These are phyloP conservation scores for Rhizomucor miehei DNA, from an alignment of 371 early-diverging fungal genomes.

Conservation along the genomic window DNA sequence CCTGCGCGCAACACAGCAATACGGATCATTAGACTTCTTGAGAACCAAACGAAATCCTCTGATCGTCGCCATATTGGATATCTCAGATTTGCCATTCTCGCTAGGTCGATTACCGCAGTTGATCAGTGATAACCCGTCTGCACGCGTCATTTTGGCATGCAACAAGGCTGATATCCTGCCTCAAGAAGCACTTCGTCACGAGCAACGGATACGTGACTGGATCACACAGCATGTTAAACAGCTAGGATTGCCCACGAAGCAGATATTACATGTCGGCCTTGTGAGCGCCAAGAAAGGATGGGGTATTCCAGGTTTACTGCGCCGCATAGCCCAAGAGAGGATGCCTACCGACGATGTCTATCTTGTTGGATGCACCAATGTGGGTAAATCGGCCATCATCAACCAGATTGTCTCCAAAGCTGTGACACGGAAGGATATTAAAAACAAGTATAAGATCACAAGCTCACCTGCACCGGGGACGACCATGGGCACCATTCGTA, in stretches of 20 bases:
- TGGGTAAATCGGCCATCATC: slow-evolving; percentile 70
- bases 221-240: slow-evolving; percentile 44
- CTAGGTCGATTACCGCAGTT: slow-evolving; percentile 45
- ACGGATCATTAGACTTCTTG: slow-evolving; percentile 52
- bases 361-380: slow-evolving; percentile 69
- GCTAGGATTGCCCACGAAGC: slow-evolving; percentile 33
- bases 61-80: slow-evolving; percentile 59
- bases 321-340: slow-evolving; percentile 40
- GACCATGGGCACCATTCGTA: slow-evolving; percentile 62
- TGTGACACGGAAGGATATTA: slow-evolving; percentile 13
- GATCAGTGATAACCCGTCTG: slow-evolving; percentile 36
- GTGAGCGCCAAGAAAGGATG: slow-evolving; percentile 66
- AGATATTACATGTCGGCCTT: slow-evolving; percentile 46
- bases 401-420: slow-evolving; percentile 53
- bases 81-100: slow-evolving; percentile 65
- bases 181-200: slow-evolving; percentile 36
- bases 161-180: slow-evolving; percentile 73
- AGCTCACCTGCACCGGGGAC: slow-evolving; percentile 68
- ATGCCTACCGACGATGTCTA: slow-evolving; percentile 63
- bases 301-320: slow-evolving; percentile 51
- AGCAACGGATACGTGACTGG: slow-evolving; percentile 57
- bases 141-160: slow-evolving; percentile 58
- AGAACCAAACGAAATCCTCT: slow-evolving; percentile 51
- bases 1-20: slow-evolving; percentile 52
- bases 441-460: slow-evolving; percentile 46